phyloP scores from a whole-genome alignment of 1,284 basidiomycete genomes.

The Waitea zeae region DNA sequence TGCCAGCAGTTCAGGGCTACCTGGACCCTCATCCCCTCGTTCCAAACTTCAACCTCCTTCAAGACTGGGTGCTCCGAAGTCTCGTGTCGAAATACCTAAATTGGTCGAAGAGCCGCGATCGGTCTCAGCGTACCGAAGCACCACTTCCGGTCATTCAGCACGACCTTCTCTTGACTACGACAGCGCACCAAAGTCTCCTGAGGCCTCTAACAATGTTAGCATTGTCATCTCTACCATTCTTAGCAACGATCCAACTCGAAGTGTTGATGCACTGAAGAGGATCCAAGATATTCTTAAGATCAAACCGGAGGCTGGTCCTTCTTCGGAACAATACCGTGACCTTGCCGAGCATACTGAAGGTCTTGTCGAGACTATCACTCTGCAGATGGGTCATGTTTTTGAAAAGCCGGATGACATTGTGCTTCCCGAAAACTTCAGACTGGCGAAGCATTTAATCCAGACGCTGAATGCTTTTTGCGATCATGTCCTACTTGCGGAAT shows the following conservation, averaged over 20 bases:
- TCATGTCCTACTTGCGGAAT: constrained; percentile 65
- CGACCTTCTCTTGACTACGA: not conserved
- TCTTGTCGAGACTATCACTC: constrained; percentile 74
- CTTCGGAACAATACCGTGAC: constrained; percentile 52
- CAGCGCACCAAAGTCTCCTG: constrained; percentile 5
- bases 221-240: constrained; percentile 71
- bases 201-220: constrained; percentile 39
- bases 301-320: constrained; percentile 54
- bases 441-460: constrained; percentile 93
- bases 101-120: not conserved
- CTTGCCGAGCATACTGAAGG: constrained; percentile 73
- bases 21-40: constrained; percentile 26
- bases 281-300: constrained; percentile 70
- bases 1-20: constrained; percentile 6
- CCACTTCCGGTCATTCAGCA: constrained; percentile 2
- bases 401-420: constrained; percentile 60
- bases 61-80: constrained; percentile 42
- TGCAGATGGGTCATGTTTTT: constrained; percentile 82
- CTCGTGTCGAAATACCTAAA: constrained; percentile 8
- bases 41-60: constrained; percentile 56
- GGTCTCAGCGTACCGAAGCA: too few relatives aligned
- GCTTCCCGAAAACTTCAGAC: constrained; percentile 65
- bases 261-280: constrained; percentile 89
- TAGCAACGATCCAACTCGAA: constrained; percentile 68
- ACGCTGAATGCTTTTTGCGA: constrained; percentile 87